A percentile compares a stretch with the other conserved stretches of the same genome.
Evolutionary conservation across 2,329 filamentous ascomycete species (phyloP).

Genomic region (Fusarium sulawesiense): DNA sequence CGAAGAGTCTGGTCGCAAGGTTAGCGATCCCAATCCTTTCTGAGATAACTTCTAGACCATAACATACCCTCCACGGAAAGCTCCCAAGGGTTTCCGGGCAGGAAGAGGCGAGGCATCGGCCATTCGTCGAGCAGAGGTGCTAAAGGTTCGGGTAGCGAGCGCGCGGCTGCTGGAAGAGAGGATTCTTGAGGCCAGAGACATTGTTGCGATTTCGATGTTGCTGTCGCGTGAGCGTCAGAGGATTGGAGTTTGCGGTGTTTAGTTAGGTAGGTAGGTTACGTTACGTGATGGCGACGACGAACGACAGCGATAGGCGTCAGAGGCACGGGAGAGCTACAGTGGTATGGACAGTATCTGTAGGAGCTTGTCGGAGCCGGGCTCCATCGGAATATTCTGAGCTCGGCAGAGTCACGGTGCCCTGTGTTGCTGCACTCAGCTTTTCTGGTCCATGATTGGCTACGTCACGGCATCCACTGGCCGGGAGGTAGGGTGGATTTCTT

Average conservation of each 20-base stretch:
- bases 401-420: conserved; percentile 10
- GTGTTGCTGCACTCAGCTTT: conserved; percentile 23
- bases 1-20: conserved; percentile 74
- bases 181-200: conserved; percentile 59
- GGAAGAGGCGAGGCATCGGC: conserved; percentile 61
- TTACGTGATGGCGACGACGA: conserved; percentile 32
- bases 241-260: conserved; percentile 30
- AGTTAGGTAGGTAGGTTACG: neutral
- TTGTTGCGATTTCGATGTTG: conserved; percentile 45
- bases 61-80: conserved; percentile 70
- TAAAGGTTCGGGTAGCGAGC: conserved; percentile 57
- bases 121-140: conserved; percentile 62
- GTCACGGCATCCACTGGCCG: conserved; percentile 30
- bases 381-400: conserved; percentile 46
- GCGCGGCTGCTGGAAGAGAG: conserved; percentile 56
- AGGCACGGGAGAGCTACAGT: conserved; percentile 26
- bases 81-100: conserved; percentile 68
- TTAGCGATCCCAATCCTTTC: conserved; percentile 15
- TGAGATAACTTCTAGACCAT: neutral
- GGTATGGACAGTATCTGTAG: conserved; percentile 1
- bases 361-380: conserved; percentile 33
- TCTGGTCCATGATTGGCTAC: conserved; percentile 45
- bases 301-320: conserved; percentile 39
- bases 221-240: conserved; percentile 3
- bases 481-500: conserved; percentile 35